phyloP scores from a whole-genome alignment of 148 eudicot genomes.

The Cornus controversa region DNA sequence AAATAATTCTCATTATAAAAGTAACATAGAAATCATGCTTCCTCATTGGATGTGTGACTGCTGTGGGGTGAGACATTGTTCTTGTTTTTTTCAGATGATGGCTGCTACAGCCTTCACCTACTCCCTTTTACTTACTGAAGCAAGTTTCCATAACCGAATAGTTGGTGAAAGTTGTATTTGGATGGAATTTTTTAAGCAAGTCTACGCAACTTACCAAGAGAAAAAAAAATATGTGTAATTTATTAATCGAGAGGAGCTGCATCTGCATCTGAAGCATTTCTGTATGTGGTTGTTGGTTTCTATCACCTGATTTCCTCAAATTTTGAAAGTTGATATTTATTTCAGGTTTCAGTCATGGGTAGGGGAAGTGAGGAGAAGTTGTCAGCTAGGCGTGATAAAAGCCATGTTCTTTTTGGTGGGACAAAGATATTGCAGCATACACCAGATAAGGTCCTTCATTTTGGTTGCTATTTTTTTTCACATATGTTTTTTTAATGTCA shows the following conservation, averaged over 20 bases:
- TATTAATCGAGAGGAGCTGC: neutral
- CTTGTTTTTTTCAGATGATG: too few species aligned
- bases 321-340: neutral
- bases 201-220: neutral
- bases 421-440: conserved; percentile 97
- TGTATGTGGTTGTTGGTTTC: neutral
- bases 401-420: conserved; percentile 92
- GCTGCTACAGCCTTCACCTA: too few species aligned
- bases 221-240: too few species aligned
- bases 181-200: neutral
- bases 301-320: neutral
- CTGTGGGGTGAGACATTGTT: too few species aligned
- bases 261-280: neutral
- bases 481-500: neutral
- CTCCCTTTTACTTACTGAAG: neutral
- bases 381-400: conserved; percentile 73
- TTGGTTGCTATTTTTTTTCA: neutral
- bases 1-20: too few species aligned
- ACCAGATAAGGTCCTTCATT: conserved; percentile 71
- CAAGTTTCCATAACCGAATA: neutral
- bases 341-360: conserved; percentile 71
- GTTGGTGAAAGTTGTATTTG: neutral
- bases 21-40: too few species aligned
- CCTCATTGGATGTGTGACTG: too few species aligned
- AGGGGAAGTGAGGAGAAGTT: conserved; percentile 68